Evolutionary conservation across 163 green algal genomes (phyloP).

Genomic region (Prototheca wickerhamii): DNA sequence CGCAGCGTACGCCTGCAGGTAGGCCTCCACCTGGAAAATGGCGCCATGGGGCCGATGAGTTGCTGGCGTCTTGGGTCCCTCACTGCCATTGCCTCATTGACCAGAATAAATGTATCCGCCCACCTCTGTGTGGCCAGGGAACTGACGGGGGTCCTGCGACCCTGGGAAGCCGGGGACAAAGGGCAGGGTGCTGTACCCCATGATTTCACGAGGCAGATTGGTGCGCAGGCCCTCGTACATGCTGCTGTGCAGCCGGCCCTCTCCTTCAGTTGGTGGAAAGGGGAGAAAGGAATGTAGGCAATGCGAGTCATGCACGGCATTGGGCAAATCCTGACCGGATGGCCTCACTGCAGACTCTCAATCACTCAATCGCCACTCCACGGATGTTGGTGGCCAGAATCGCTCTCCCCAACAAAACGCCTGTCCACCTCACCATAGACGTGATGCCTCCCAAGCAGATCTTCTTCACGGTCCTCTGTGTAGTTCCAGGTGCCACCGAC

Average conservation of each 20-base stretch:
- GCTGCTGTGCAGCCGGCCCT: slow-evolving; percentile 48
- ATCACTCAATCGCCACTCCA: too few species aligned
- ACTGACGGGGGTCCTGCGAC: slow-evolving; percentile 49
- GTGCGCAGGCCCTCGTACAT: slow-evolving; percentile 79
- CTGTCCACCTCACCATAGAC: too few species aligned
- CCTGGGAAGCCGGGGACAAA: slow-evolving; percentile 43
- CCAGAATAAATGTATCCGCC: too few species aligned
- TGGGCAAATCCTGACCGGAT: too few species aligned
- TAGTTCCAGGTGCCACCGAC: slow-evolving; percentile 50
- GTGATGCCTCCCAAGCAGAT: slow-evolving; percentile 6
- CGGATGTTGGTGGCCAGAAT: too few species aligned
- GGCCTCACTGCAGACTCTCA: too few species aligned
- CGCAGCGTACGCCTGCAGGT: slow-evolving; percentile 61
- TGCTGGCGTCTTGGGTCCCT: too few species aligned
- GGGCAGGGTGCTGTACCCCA: slow-evolving; percentile 75
- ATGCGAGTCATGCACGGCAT: neutral
- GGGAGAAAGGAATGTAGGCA: neutral
- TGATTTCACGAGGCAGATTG: slow-evolving; percentile 85
- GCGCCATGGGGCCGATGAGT: too few species aligned
- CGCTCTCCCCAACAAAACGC: too few species aligned
- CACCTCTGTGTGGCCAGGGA: slow-evolving; percentile 37
- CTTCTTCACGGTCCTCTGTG: slow-evolving; percentile 26
- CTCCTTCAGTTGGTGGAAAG: slow-evolving; percentile 1
- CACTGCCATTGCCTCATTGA: neutral
- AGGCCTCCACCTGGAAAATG: slow-evolving; percentile 48